Percentiles rank a stretch among this genome's conserved stretches.
phyloP scores from a whole-genome alignment of 305 asterid genomes.

The Ajuga reptans region DNA sequence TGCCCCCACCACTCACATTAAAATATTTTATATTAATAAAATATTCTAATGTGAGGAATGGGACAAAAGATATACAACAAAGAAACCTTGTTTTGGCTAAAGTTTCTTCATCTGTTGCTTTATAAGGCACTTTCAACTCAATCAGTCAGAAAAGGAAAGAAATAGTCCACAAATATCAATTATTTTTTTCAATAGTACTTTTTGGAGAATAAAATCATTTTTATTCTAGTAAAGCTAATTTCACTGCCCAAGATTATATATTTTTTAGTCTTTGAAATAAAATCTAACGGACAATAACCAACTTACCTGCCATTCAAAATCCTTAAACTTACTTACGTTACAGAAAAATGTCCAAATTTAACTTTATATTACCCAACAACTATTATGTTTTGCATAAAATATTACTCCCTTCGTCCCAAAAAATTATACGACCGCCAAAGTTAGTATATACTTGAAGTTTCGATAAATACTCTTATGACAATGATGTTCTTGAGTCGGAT shows the following conservation, averaged over 20 bases:
- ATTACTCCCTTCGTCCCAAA: no score
- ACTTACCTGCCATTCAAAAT: background rate
- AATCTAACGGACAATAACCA: slow-evolving; percentile 14
- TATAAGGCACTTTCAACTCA: slow-evolving; percentile 13
- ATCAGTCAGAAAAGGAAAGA: background rate
- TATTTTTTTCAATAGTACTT: background rate
- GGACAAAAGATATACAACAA: background rate
- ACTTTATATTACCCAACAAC: no score
- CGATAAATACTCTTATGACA: no score
- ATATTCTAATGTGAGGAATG: no score
- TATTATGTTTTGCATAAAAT: no score
- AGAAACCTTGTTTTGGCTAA: slow-evolving; percentile 4
- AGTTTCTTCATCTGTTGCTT: background rate
- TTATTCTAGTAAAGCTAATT: background rate
- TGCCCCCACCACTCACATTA: no score
- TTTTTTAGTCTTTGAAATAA: background rate
- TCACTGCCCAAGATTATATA: slow-evolving; percentile 8
- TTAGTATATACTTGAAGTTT: no score
- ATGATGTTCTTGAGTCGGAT: no score
- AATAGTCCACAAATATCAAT: background rate
- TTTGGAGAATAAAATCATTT: slow-evolving; percentile 12
- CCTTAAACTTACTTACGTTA: no score
- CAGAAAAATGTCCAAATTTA: no score
- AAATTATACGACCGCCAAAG: no score
- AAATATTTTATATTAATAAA: no score